Percentiles rank a stretch among this genome's conserved stretches.
These are phyloP conservation scores for Graphium sp. DNA, from an alignment of 2,329 filamentous ascomycete species.

Conservation along the genomic window DNA sequence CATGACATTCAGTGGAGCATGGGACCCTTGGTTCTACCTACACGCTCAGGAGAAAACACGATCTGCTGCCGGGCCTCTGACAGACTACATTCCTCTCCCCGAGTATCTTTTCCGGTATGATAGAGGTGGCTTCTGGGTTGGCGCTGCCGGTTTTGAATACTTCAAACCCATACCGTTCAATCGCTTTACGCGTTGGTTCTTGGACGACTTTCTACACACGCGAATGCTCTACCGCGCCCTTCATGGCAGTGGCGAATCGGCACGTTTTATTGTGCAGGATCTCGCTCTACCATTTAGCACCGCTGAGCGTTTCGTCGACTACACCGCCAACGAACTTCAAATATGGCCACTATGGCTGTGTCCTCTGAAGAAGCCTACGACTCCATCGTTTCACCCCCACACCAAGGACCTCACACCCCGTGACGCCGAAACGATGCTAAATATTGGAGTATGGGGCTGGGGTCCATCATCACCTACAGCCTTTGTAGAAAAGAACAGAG, in stretches of 20 bases:
- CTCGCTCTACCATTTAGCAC: conserved; percentile 38
- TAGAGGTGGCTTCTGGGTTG: conserved; percentile 61
- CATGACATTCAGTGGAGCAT: conserved; percentile 41
- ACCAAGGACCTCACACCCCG: conserved; percentile 12
- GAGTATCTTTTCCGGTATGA: conserved; percentile 69
- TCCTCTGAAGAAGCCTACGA: conserved; percentile 28
- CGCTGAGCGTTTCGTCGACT: conserved; percentile 35
- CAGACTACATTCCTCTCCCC: conserved; percentile 47
- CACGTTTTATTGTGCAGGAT: conserved; percentile 53
- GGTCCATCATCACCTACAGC: conserved; percentile 36
- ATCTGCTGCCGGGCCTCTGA: conserved; percentile 9
- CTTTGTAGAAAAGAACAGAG: conserved; percentile 56
- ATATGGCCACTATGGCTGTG: conserved; percentile 48
- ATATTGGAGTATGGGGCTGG: conserved; percentile 66
- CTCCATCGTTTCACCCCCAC: conserved; percentile 39
- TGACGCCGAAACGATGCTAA: conserved; percentile 27
- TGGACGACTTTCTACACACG: conserved; percentile 59
- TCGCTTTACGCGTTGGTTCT: conserved; percentile 45
- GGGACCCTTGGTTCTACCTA: conserved; percentile 64
- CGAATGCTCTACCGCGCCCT: conserved; percentile 59
- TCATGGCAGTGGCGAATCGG: conserved; percentile 48
- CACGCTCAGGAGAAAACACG: conserved; percentile 38
- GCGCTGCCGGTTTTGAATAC: conserved; percentile 47
- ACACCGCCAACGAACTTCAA: conserved; percentile 27
- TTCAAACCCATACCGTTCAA: conserved; percentile 50